These are phyloP conservation scores for Amyloporia xantha DNA, from an alignment of 768 basidiomycete species.

Conservation along the genomic window DNA sequence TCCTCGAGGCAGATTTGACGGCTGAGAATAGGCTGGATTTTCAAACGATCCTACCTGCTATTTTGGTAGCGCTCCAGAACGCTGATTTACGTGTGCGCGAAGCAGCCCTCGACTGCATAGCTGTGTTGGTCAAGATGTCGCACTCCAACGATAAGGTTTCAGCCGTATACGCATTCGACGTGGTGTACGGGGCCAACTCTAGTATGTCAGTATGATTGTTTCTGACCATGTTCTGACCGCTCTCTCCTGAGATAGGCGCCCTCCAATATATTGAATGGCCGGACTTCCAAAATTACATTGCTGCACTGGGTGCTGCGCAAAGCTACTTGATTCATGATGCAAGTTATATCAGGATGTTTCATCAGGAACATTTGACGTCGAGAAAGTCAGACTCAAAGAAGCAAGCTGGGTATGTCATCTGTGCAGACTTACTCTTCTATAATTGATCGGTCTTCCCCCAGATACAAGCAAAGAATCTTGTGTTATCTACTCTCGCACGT, in stretches of 20 bases:
- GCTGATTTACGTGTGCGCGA: constrained; percentile 35
- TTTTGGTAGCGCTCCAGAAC: constrained; percentile 57
- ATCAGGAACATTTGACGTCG: constrained; percentile 47
- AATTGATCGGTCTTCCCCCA: constrained; percentile 20
- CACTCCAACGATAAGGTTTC: constrained; percentile 34
- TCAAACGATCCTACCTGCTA: constrained; percentile 66
- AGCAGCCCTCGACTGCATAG: constrained; percentile 52
- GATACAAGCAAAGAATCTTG: constrained; percentile 64
- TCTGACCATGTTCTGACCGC: no score
- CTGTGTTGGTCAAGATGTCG: constrained; percentile 34
- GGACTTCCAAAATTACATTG: constrained; percentile 55
- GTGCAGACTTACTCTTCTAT: background rate
- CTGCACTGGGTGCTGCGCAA: constrained; percentile 39
- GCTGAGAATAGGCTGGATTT: constrained; percentile 61
- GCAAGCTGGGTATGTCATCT: constrained; percentile 40
- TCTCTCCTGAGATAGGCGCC: constrained; percentile 20
- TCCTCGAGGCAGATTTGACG: constrained; percentile 64
- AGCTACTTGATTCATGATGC: constrained; percentile 60
- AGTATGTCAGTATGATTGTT: no score
- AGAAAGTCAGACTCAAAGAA: constrained; percentile 50
- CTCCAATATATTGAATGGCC: constrained; percentile 66
- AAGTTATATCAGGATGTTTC: constrained; percentile 50
- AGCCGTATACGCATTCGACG: constrained; percentile 66
- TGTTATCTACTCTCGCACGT: constrained; percentile 81
- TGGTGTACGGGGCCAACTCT: constrained; percentile 57